Percentiles rank a stretch among this genome's conserved stretches.
phyloP scores from a whole-genome alignment of 2,329 filamentous ascomycete species.

The Stemphylium vesicarium region DNA sequence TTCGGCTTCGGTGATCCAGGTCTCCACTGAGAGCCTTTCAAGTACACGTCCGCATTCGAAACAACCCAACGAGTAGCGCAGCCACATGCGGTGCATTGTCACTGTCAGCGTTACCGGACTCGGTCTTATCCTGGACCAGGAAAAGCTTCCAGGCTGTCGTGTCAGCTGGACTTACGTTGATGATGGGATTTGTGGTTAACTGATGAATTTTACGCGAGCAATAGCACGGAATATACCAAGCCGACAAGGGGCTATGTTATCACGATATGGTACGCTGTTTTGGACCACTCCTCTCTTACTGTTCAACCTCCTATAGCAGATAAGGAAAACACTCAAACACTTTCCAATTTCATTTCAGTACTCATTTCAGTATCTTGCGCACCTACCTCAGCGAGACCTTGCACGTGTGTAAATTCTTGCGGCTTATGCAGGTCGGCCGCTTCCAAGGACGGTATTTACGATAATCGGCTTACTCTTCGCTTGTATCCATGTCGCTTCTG shows the following conservation, averaged over 20 bases:
- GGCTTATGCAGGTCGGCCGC: background rate
- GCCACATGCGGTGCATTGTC: background rate
- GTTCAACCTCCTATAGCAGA: slow-evolving; percentile 8
- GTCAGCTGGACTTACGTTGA: slow-evolving; percentile 7
- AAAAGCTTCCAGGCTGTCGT: background rate
- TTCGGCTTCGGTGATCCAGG: slow-evolving; percentile 48
- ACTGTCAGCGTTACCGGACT: background rate
- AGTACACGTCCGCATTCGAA: background rate
- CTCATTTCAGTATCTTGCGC: background rate
- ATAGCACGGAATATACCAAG: slow-evolving; percentile 19
- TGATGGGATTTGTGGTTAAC: slow-evolving; percentile 9
- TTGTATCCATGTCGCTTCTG: background rate
- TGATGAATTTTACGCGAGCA: slow-evolving; percentile 16
- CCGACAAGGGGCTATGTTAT: slow-evolving; percentile 18
- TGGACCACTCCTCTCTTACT: slow-evolving; percentile 17
- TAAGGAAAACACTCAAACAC: slow-evolving; percentile 18
- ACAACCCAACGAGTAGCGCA: background rate
- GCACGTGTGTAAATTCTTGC: background rate
- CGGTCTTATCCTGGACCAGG: background rate
- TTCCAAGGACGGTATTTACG: background rate
- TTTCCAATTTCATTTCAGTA: background rate
- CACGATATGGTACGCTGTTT: slow-evolving; percentile 26
- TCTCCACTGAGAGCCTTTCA: slow-evolving; percentile 26
- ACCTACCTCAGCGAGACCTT: background rate
- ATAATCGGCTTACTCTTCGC: background rate